These are phyloP conservation scores for Talaromyces sp. DNA, from an alignment of 2,329 filamentous ascomycete genomes.

Conservation along the genomic window DNA sequence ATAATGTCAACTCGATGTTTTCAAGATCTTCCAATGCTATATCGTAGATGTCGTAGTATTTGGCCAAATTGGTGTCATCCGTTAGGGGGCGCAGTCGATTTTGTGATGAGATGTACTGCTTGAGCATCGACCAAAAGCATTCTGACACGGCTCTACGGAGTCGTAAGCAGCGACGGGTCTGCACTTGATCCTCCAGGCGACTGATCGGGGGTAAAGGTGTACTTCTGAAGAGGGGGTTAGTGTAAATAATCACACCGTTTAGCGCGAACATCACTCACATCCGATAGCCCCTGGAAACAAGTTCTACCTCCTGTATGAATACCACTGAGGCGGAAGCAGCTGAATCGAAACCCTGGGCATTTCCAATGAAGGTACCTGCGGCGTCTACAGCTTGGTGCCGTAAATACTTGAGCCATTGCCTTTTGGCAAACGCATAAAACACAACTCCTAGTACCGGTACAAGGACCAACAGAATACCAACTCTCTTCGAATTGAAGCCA, in stretches of 20 bases:
- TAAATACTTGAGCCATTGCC: slow-evolving; percentile 80
- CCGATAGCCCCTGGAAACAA: slow-evolving; percentile 87
- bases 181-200: slow-evolving; percentile 80
- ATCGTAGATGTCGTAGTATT: slow-evolving; percentile 89
- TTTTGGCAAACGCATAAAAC: slow-evolving; percentile 72
- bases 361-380: slow-evolving; percentile 68
- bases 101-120: slow-evolving; percentile 71
- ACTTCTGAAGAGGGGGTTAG: slow-evolving; percentile 61
- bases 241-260: slow-evolving; percentile 11
- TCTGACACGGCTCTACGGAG: slow-evolving; percentile 75
- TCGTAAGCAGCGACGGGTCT: slow-evolving; percentile 76
- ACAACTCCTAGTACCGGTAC: slow-evolving; percentile 58
- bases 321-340: slow-evolving; percentile 74
- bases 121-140: slow-evolving; percentile 70
- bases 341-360: slow-evolving; percentile 79
- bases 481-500: slow-evolving; percentile 46
- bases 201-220: slow-evolving; percentile 89
- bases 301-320: slow-evolving; percentile 91
- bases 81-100: slow-evolving; percentile 71
- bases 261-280: slow-evolving; percentile 59
- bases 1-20: slow-evolving; percentile 68
- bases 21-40: slow-evolving; percentile 72
- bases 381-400: slow-evolving; percentile 73
- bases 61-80: slow-evolving; percentile 80
- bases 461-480: slow-evolving; percentile 44